A percentile compares a stretch with the other conserved stretches of the same genome.
Evolutionary conservation across 257 asterid genomes (phyloP).

Genomic region (Echium plantagineum): DNA sequence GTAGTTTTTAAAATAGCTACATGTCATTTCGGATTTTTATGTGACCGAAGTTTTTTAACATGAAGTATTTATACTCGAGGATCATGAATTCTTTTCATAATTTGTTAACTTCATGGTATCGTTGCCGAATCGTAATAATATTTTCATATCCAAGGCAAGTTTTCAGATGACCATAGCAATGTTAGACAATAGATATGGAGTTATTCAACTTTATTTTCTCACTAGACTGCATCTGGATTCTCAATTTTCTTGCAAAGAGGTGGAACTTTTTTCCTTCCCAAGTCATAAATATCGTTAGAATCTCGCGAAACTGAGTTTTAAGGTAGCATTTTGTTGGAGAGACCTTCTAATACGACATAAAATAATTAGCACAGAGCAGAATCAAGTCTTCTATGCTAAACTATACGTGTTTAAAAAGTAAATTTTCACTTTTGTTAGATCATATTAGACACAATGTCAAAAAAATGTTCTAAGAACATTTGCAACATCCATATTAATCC

Average conservation of each 20-base stretch:
- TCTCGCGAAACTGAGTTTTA: constrained; percentile 28
- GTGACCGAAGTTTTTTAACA: not conserved
- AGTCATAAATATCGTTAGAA: constrained; percentile 51
- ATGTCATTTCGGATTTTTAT: not conserved
- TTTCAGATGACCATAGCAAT: not conserved
- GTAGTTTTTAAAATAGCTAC: not conserved
- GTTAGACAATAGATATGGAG: not conserved
- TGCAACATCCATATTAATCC: too few species aligned
- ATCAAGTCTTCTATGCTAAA: not conserved
- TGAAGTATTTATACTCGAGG: not conserved
- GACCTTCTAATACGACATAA: not conserved
- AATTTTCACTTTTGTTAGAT: not conserved
- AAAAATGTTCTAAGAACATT: not conserved
- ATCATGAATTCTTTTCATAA: not conserved
- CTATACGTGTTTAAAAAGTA: not conserved
- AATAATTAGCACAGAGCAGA: not conserved
- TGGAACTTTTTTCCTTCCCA: constrained; percentile 71
- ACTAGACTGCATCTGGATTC: constrained; percentile 95
- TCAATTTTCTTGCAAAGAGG: constrained; percentile 80
- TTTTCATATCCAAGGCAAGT: too few species aligned
- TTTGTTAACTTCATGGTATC: not conserved
- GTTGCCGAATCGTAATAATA: not conserved
- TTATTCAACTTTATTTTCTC: constrained; percentile 9
- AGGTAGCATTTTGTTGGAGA: constrained; percentile 7
- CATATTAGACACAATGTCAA: not conserved